phyloP scores from a whole-genome alignment of 371 early-diverging fungal species.

The Nematocida sp. region DNA sequence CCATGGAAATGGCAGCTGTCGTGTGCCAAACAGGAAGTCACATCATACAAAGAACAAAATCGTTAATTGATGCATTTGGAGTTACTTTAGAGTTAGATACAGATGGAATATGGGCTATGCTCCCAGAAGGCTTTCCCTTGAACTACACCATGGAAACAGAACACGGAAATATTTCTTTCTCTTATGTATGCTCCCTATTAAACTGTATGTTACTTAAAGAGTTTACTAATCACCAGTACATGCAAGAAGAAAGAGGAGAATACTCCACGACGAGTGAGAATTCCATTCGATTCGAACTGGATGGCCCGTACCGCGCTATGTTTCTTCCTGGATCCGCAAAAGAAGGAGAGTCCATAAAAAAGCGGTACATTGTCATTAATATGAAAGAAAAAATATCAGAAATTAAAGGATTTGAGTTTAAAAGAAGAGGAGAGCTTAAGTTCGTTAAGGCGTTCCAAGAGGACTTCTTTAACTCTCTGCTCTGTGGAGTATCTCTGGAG shows the following conservation, averaged over 20 bases:
- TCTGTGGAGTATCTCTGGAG: conserved; percentile 76
- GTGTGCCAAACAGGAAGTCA: conserved; percentile 90
- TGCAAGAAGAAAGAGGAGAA: conserved; percentile 66
- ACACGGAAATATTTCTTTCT: conserved; percentile 70
- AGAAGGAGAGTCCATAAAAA: conserved; percentile 90
- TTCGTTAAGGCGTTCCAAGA: conserved; percentile 94
- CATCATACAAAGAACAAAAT: conserved; percentile 89
- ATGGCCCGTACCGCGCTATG: conserved; percentile 98
- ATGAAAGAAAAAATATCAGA: conserved; percentile 86
- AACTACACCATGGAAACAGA: conserved; percentile 72
- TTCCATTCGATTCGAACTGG: conserved; percentile 95
- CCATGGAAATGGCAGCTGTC: conserved; percentile 96
- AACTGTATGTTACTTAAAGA: conserved; percentile 88
- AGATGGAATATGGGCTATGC: conserved; percentile 97
- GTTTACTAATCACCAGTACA: conserved; percentile 96
- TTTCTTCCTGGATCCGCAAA: conserved; percentile 90
- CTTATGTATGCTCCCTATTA: conserved; percentile 90
- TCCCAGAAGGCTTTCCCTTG: conserved; percentile 85
- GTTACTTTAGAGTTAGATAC: conserved; percentile 94
- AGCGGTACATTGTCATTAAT: conserved; percentile 95
- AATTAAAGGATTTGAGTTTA: conserved; percentile 98
- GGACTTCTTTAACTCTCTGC: conserved; percentile 81
- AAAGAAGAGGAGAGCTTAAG: conserved; percentile 94
- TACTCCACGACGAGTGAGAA: conserved; percentile 79
- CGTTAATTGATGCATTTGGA: conserved; percentile 84